Base-by-base conservation (phyloP, 371 early-diverging fungal species). In the Lichtheimia ramosa region DNA sequence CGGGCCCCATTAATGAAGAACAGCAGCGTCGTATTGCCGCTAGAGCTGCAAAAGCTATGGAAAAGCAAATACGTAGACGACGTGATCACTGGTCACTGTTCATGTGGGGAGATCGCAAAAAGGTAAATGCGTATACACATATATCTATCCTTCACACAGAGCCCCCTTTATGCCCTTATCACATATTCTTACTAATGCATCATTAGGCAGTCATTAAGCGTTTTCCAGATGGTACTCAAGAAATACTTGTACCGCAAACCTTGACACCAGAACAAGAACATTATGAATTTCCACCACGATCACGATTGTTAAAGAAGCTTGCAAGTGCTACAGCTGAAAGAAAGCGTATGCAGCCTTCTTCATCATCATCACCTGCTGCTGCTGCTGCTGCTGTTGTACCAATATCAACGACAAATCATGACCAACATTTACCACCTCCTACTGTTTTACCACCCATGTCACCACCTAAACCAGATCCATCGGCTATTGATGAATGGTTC, bases 271-370 rank as follows among this genome's bases (percentile, higher is more conserved):
- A 78, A 59, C 73, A 78, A 64, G 64, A 78, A 42, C 69, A 73
- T 20, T 78, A 78, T 53, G 70, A 78, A 65, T 78, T 78, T 56
- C 78, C 78, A 51, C 78, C 75, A 43, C 58, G 78, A 24, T 78
- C 78, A 12, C 66, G 66, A 51, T 64, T 78, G 15, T 59, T 78
- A 5, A 78, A 73, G 24, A 70, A 67, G 50, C 62, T 77, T 34
- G 74, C 77, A 18, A 62, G 57, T n/a, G 66, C 59, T 8, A 68
- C 67, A 0, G 69, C 70, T 4, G 74, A 66, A 52, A 41, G 63
- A 16, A 59, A 62, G 5, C 60, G 69, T n/a, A 20, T 70, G 20
- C 51, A 54, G 21, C 46, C 46, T 21, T 46, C 46, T 5, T 12
- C 46, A n/a, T 18, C n/a, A 18, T 21, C 46, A 10, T 4, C n/a